These are phyloP conservation scores for Rhynchosporium agropyri DNA, from an alignment of 2,329 filamentous ascomycete species.

Conservation along the genomic window DNA sequence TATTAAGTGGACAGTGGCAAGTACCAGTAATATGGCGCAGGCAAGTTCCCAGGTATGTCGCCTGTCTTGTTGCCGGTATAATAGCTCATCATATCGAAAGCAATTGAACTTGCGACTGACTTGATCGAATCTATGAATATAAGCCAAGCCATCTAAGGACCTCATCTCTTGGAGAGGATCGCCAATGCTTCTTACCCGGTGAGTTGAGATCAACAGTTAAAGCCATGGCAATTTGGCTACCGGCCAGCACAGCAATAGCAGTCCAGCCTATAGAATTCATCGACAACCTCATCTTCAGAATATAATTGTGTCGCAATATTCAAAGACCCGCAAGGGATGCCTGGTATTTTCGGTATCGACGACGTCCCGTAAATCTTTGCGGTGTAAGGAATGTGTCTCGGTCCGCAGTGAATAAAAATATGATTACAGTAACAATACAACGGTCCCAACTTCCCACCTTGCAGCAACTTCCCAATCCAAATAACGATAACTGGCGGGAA, in stretches of 20 bases:
- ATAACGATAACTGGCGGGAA: constrained; percentile 5
- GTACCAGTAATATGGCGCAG: constrained; percentile 62
- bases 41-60: constrained; percentile 54
- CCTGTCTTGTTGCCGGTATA: constrained; percentile 56
- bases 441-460: background rate
- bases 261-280: constrained; percentile 15
- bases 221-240: constrained; percentile 27
- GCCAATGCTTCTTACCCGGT: constrained; percentile 27
- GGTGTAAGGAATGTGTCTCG: constrained; percentile 2
- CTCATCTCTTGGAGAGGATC: constrained; percentile 3
- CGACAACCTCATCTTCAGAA: constrained; percentile 26
- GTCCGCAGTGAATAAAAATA: background rate
- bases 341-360: constrained; percentile 7
- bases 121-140: constrained; percentile 40
- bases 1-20: constrained; percentile 32
- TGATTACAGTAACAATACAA: background rate
- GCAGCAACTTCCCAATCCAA: background rate
- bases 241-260: constrained; percentile 22
- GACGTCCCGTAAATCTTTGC: background rate
- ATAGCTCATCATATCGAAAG: constrained; percentile 53
- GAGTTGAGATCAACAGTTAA: constrained; percentile 37
- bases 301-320: constrained; percentile 1
- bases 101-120: constrained; percentile 41
- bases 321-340: constrained; percentile 9
- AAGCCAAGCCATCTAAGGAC: constrained; percentile 7